Conservation (phyloP, 331 rosid genomes). For the Quercus lobata region DNA sequence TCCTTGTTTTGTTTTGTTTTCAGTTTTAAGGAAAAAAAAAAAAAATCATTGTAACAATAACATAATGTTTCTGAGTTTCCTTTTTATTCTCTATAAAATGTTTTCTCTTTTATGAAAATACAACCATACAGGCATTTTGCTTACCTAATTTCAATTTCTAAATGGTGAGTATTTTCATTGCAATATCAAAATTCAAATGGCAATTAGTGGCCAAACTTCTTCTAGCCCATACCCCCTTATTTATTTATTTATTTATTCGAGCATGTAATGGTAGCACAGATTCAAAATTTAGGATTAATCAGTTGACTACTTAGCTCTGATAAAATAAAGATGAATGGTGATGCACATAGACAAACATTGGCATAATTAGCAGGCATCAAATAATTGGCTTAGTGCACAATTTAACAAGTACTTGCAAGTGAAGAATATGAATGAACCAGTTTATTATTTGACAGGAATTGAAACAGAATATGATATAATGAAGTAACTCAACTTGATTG, state of each 20-base stretch:
- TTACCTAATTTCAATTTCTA: neutral
- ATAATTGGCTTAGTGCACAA: neutral
- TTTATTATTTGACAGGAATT: neutral
- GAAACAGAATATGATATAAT: neutral
- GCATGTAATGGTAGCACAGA: too few relatives aligned
- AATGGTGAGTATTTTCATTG: neutral
- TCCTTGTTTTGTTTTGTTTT: too few relatives aligned
- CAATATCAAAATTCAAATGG: neutral
- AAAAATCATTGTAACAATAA: too few relatives aligned
- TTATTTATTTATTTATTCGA: too few relatives aligned
- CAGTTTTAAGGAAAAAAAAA: too few relatives aligned
- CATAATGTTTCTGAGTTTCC: too few relatives aligned
- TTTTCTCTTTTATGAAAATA: too few relatives aligned
- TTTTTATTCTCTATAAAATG: too few relatives aligned
- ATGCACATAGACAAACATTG: neutral
- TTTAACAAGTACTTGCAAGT: neutral
- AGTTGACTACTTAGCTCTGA: neutral
- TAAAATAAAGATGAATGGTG: neutral
- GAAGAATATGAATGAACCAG: neutral
- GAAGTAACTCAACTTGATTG: constrained; percentile 70
- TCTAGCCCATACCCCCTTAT: too few relatives aligned
- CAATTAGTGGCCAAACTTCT: neutral
- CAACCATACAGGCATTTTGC: too few relatives aligned
- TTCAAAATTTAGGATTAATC: too few relatives aligned
- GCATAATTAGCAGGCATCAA: neutral